Conservation (phyloP, 1,284 basidiomycete genomes). For the Trametes hirsuta region DNA sequence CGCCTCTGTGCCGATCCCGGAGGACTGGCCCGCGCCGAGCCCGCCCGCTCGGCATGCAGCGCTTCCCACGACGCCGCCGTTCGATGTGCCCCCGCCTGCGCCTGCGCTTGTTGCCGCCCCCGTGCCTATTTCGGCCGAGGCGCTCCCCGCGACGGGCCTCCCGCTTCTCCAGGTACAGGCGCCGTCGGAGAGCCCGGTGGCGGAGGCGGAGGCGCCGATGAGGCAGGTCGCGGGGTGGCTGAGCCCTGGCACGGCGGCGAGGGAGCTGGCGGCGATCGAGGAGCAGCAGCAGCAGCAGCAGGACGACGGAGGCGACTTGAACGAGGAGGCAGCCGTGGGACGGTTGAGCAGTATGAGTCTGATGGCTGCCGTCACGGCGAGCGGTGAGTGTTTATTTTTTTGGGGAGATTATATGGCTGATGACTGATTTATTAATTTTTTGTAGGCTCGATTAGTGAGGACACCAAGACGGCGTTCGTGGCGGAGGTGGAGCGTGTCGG, state of each 20-base stretch:
- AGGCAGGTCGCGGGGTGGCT: constrained; percentile 6
- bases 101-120: constrained; percentile 15
- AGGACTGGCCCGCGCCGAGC: constrained; percentile 12
- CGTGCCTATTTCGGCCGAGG: constrained; percentile 12
- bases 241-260: constrained; percentile 14
- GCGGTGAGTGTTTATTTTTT: constrained; percentile 50
- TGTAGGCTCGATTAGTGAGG: constrained; percentile 63
- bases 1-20: constrained; percentile 3
- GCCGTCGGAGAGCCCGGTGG: constrained; percentile 6
- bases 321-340: constrained; percentile 82
- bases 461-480: constrained; percentile 72
- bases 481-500: constrained; percentile 81
- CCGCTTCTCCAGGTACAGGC: constrained; percentile 11
- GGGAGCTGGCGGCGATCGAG: constrained; percentile 8
- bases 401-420: neutral
- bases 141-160: constrained; percentile 5
- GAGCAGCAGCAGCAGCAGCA: constrained; percentile 19
- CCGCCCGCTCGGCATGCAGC: constrained; percentile 9
- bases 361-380: constrained; percentile 83
- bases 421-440: neutral
- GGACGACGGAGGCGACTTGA: constrained; percentile 40
- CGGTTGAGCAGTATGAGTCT: constrained; percentile 92
- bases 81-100: constrained; percentile 20
- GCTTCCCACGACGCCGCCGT: constrained; percentile 22
- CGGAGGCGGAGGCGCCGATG: constrained; percentile 11